Conservation (phyloP, 108 stramenopile species). For the Fistulifera solaris region DNA sequence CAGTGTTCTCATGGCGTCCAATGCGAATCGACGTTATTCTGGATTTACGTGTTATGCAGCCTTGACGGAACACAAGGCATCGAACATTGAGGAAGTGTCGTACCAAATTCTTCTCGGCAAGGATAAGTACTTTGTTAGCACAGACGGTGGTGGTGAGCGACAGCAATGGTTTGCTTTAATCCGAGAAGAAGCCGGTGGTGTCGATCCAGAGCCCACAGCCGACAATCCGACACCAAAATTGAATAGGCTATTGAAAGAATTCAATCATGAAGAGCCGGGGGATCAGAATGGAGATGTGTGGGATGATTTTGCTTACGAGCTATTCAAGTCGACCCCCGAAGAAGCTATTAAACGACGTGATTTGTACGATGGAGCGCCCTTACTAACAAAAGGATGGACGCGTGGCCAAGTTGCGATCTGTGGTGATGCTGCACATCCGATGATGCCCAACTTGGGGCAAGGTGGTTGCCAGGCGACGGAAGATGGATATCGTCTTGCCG, state of each 20-base stretch:
- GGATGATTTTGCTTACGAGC: constrained; percentile 86
- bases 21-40: constrained; percentile 76
- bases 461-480: constrained; percentile 96
- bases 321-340: constrained; percentile 86
- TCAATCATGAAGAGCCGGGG: constrained; percentile 47
- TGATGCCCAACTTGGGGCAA: constrained; percentile 91
- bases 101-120: constrained; percentile 86
- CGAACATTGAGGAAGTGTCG: constrained; percentile 87
- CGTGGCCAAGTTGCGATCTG: constrained; percentile 85
- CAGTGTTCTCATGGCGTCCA: constrained; percentile 58
- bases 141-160: constrained; percentile 93
- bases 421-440: constrained; percentile 95
- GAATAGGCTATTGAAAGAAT: constrained; percentile 75
- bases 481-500: constrained; percentile 88
- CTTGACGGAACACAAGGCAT: constrained; percentile 67
- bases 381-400: constrained; percentile 75
- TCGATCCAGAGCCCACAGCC: constrained; percentile 73
- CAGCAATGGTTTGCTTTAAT: constrained; percentile 98
- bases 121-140: constrained; percentile 93
- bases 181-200: constrained; percentile 82
- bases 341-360: constrained; percentile 93
- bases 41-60: constrained; percentile 89
- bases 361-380: constrained; percentile 92
- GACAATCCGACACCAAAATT: constrained; percentile 84
- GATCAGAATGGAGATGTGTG: constrained; percentile 84